Base-by-base conservation (phyloP, 352 stramenopile genomes). In the Plasmopara muralis region DNA sequence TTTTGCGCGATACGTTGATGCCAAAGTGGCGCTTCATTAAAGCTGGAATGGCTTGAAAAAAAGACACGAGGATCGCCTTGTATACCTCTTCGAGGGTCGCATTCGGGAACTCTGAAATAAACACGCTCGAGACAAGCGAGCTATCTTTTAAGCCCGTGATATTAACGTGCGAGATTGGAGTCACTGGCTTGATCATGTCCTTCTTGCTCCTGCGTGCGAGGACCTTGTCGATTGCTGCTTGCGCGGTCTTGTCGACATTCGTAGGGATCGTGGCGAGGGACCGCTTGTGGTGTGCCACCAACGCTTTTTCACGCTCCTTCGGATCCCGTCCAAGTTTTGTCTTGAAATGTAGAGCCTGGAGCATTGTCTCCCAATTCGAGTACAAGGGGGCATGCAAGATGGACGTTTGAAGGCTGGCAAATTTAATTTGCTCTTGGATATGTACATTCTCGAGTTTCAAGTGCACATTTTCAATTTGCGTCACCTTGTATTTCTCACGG, bases 91-190 rank as follows among this genome's bases (percentile, higher is more conserved):
- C 43, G 13, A 74, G 43, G 2, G 66, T 69, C 6, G 52, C 47
- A 37, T 67, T 52, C 1, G 71, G 70, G 31, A 85, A 66, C 43
- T 83, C 75, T 28, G 62, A 79, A 25, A 79, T 53, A 35, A 85
- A 83, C 4, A 79, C 62, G 45, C 71, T 85, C 1, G 69, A 72
- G 20, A 83, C 49, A 13, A 77, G 53, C 5, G 74, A 76, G 34
- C 31, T 35, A 13, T 53, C 10, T n/a, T 47, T 53, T 9, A 55
- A 57, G 8, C 62, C 66, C 2, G 55, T 70, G 42, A 74, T 50
- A 31, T 61, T 50, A 34, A 64, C 61, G 12, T 72, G 62, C 16
- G 55, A 62, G 12, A 66, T 28, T 30, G 64, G 60, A 18, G 50
- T 37, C 12, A 60, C 48, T 0, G 57, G 37, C 14, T 62, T 61